phyloP scores from a whole-genome alignment of 164 flowering plant species.

The Paratinospora sagittata region DNA sequence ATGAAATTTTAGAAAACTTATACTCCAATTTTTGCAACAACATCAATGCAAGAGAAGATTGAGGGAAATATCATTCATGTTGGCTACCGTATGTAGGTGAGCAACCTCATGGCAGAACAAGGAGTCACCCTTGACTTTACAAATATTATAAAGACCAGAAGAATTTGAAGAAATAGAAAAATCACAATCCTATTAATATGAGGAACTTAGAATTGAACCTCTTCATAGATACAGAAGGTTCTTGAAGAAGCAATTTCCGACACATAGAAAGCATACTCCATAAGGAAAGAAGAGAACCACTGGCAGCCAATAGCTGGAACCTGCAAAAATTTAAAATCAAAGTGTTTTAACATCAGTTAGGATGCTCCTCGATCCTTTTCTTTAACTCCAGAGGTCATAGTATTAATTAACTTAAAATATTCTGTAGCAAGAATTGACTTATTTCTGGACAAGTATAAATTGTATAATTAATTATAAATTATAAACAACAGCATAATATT shows the following conservation, averaged over 20 bases:
- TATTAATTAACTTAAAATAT: background rate
- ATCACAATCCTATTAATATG: background rate
- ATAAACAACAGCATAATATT: too few species aligned
- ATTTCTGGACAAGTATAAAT: background rate
- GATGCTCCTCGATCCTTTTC: background rate
- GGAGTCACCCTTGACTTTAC: too few species aligned
- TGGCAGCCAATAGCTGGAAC: constrained; percentile 74
- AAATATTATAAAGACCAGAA: background rate
- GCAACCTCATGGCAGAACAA: too few species aligned
- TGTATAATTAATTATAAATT: too few species aligned
- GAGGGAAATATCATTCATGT: too few species aligned
- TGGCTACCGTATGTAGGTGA: too few species aligned
- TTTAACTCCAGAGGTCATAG: background rate
- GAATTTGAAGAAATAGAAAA: background rate
- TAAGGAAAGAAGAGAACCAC: constrained; percentile 56
- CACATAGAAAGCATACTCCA: constrained; percentile 39
- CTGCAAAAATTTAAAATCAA: constrained; percentile 30
- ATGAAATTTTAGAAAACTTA: too few species aligned
- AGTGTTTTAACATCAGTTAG: background rate
- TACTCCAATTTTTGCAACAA: too few species aligned
- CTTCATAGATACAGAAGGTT: constrained; percentile 91
- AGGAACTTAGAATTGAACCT: constrained; percentile 39
- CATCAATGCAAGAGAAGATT: too few species aligned
- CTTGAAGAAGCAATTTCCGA: constrained; percentile 67
- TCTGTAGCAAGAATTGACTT: background rate